Conservation (phyloP, 1,284 basidiomycete genomes). For the Pisolithus thermaeus region DNA sequence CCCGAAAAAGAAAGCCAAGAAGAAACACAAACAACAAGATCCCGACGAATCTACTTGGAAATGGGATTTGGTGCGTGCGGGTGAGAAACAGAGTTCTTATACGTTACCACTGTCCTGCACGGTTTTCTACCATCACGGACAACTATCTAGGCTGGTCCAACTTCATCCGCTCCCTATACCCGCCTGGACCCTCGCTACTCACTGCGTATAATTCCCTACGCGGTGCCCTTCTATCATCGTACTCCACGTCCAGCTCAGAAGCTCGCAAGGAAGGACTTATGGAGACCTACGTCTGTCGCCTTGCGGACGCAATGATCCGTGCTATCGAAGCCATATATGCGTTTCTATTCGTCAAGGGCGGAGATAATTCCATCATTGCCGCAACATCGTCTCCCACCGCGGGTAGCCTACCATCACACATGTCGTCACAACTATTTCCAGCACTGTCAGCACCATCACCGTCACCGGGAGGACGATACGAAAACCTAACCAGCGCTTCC, state of each 20-base stretch:
- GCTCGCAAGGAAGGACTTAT: background rate
- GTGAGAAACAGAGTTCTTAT: constrained; percentile 2
- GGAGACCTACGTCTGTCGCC: background rate
- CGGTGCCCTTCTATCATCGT: constrained; percentile 10
- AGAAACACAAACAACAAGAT: constrained; percentile 12
- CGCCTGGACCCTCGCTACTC: constrained; percentile 20
- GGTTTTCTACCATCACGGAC: background rate
- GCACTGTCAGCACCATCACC: background rate
- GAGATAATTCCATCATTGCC: no score
- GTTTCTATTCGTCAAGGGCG: constrained; percentile 16
- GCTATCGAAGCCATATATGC: constrained; percentile 13
- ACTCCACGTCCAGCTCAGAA: background rate
- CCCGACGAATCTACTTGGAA: constrained; percentile 7
- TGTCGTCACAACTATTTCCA: background rate
- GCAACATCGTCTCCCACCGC: background rate
- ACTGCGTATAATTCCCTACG: constrained; percentile 19
- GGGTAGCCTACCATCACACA: background rate
- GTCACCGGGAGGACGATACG: background rate
- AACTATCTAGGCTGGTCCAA: constrained; percentile 17
- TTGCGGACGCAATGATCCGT: constrained; percentile 18
- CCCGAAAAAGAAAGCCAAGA: constrained; percentile 26
- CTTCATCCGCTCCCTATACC: constrained; percentile 16
- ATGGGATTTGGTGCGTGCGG: constrained; percentile 19
- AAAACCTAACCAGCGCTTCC: constrained; percentile 14
- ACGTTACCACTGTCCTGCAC: background rate